Evolutionary conservation across 176 grass and related monocot species (phyloP), one percentile per base, ranked within the genome.

Genomic region (Chloris gayana): DNA sequence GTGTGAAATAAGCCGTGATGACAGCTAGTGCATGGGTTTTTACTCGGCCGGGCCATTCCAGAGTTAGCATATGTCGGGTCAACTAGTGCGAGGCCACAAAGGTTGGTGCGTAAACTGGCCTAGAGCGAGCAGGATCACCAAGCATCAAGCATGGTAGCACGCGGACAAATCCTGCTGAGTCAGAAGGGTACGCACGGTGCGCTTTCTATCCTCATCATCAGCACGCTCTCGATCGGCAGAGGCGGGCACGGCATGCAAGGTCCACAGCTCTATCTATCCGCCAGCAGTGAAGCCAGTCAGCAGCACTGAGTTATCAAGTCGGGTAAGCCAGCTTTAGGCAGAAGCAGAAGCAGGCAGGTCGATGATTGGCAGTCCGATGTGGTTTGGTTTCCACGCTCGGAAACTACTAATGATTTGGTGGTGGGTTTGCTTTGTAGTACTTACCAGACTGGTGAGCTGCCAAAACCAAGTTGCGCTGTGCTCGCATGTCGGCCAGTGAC

Each of bases 251-350:
- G 27, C 19, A 59, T 3, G 9, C 14, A 14, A 44, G 24, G 15
- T 18, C 47, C 77, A 74, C 19, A 19, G 21, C 27, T 45, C 76
- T 59, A 64, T 85, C 83, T 46, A 39, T 67, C 47, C 32, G 62
- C 84, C 84, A 75, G 70, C 77, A 14, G 11, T 61, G 77, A 75
- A 69, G 39, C 70, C 37, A 62, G 50, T 75, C 85, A 70, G 37
- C 85, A 70, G 37, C 70, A 51, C 62, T 75, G 63, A 39, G 35
- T 62, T 6, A 42, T 10, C 41, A 42, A 42, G 41, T 42, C 41
- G 41, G 11, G 41, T 10, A n/a, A n/a, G n/a, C n/a, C n/a, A 14
- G 26, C 25, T 14, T 62, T 30, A 30, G 26, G 4, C 14, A 9
- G 58, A 27, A 27, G 59, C 59, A 31, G 59, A 29, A 1, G 30